These are phyloP conservation scores for Russula abietina DNA, from an alignment of 768 basidiomycete genomes.

Conservation along the genomic window DNA sequence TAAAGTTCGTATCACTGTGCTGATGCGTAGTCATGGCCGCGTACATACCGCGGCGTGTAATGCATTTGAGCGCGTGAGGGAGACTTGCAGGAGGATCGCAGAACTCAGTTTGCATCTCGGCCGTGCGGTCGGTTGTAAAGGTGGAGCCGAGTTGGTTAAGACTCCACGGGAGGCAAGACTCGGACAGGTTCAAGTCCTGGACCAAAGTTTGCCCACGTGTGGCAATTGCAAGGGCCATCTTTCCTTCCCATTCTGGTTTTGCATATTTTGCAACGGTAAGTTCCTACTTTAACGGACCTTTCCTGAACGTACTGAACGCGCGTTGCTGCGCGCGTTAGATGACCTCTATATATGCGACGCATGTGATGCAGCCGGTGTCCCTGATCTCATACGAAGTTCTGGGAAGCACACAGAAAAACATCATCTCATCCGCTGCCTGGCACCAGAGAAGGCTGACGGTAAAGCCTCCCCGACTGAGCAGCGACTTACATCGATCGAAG, in stretches of 20 bases:
- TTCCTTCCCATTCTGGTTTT: slow-evolving; percentile 32
- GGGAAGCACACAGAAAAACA: slow-evolving; percentile 5
- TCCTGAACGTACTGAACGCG: not conserved
- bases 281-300: too few species aligned
- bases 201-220: slow-evolving; percentile 13
- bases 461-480: not conserved
- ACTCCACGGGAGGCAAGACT: too few species aligned
- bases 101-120: not conserved
- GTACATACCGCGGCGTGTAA: not conserved
- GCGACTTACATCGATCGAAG: slow-evolving; percentile 2
- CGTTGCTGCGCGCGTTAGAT: not conserved
- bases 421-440: slow-evolving; percentile 14
- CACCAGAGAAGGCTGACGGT: not conserved
- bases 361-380: not conserved
- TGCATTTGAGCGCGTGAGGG: slow-evolving; percentile 5
- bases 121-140: not conserved
- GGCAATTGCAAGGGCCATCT: slow-evolving; percentile 24
- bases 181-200: not conserved
- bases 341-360: slow-evolving; percentile 13
- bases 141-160: not conserved
- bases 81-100: not conserved
- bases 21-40: not conserved
- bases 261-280: slow-evolving; percentile 28
- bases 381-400: not conserved
- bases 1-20: slow-evolving; percentile 28